Evolutionary conservation across 2,329 filamentous ascomycete species (phyloP), one percentile per base, ranked within the genome.

Genomic region (Pseudocercospora pini-densiflorae): DNA sequence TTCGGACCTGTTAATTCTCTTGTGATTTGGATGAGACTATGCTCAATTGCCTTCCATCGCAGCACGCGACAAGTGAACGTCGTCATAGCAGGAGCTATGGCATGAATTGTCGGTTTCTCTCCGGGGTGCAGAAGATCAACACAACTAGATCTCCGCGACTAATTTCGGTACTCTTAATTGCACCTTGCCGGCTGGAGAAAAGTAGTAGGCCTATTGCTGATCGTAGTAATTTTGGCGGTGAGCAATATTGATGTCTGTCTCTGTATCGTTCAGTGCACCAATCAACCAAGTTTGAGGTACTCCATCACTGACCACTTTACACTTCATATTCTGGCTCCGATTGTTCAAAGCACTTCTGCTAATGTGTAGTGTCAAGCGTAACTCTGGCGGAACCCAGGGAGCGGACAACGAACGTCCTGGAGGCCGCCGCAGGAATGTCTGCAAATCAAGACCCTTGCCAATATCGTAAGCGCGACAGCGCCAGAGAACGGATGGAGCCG

Each of bases 161-260:
- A 54, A 54, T 54, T 54, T 54, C 51, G 51, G 51, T 27, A 29
- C 51, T 54, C 51, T 24, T 31, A 54, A 24, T 16, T n/a, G 24
- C n/a, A 5, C 24, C 9, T n/a, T 54, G 24, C 51, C 51, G 51
- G 51, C 36, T n/a, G 36, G n/a, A 54, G 51, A n/a, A 29, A 54
- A 8, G 21, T 54, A 29, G 10, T 29, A 27, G 23, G 24, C 51
- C 21, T 54, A 27, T 29, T 54, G 21, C 24, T 14, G 14, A 29
- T 54, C 51, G 23, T 27, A 27, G 51, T 31, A 55, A 24, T 5
- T 29, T 23, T 55, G 51, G 51, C 51, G 51, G 51, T 55, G 51
- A 55, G 24, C 16, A 27, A 31, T 51, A 16, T 23, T 14, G 23
- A 24, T 51, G 9, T 9, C 21, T 27, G 47, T 19, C 14, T 27